phyloP scores from a whole-genome alignment of 192 early-diverging fungal genomes.

The Coemansia sp. region DNA sequence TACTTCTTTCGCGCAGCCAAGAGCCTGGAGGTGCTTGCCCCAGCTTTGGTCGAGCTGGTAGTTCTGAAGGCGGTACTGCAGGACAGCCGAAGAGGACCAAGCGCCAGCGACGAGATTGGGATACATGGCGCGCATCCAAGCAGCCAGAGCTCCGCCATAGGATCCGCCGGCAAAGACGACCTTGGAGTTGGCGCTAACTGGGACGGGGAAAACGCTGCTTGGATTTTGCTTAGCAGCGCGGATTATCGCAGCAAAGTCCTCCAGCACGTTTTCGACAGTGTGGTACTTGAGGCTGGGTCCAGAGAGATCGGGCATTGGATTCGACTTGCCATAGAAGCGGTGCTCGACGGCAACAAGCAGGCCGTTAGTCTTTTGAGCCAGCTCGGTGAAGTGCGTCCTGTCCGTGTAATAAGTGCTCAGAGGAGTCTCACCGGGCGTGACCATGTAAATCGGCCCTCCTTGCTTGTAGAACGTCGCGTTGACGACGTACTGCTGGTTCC shows the following conservation, averaged over 20 bases:
- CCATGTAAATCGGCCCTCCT: conserved; percentile 38
- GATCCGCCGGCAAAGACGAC: conserved; percentile 65
- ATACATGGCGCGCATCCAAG: conserved; percentile 69
- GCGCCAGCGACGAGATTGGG: conserved; percentile 64
- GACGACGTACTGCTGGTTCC: conserved; percentile 34
- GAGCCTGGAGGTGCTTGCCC: conserved; percentile 35
- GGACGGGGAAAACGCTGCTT: conserved; percentile 17
- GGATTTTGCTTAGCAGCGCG: conserved; percentile 22
- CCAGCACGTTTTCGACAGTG: conserved; percentile 34
- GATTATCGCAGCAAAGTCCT: conserved; percentile 39
- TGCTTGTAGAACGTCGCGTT: conserved; percentile 46
- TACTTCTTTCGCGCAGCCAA: conserved; percentile 36
- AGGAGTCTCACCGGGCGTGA: conserved; percentile 32
- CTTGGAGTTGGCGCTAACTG: conserved; percentile 25
- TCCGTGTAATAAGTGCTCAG: conserved; percentile 20
- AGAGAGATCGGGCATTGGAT: conserved; percentile 51
- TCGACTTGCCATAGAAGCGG: conserved; percentile 61
- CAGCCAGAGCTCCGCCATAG: conserved; percentile 69
- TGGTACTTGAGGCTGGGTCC: conserved; percentile 38
- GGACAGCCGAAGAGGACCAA: conserved; percentile 67
- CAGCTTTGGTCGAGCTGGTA: conserved; percentile 60
- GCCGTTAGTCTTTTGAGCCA: conserved; percentile 59
- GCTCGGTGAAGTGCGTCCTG: conserved; percentile 26
- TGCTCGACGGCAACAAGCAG: conserved; percentile 63
- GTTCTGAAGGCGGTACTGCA: conserved; percentile 60